Conservation (phyloP, 352 stramenopile genomes). For the Pythium periplocum region DNA sequence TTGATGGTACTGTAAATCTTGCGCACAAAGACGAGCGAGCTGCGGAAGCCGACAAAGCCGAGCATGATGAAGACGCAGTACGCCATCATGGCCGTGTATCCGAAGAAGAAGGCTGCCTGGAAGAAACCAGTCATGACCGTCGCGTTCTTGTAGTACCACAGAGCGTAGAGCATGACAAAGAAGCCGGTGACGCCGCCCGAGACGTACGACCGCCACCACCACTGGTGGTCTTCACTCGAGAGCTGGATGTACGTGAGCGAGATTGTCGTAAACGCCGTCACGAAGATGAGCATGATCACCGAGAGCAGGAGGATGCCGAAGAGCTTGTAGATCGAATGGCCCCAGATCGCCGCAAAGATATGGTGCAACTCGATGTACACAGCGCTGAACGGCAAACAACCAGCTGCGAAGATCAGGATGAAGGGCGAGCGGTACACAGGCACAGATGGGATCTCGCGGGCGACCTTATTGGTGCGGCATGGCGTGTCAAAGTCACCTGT, state of each 20-base stretch:
- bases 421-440: conserved; percentile 84
- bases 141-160: conserved; percentile 94
- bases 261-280: conserved; percentile 97
- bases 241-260: conserved; percentile 98
- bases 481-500: conserved; percentile 89
- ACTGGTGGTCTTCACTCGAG: conserved; percentile 94
- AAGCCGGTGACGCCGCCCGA: conserved; percentile 93
- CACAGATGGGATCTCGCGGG: conserved; percentile 90
- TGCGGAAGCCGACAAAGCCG: conserved; percentile 94
- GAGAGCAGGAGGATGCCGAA: conserved; percentile 97
- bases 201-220: conserved; percentile 96
- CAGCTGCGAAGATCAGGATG: conserved; percentile 90
- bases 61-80: conserved; percentile 98
- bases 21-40: conserved; percentile 93
- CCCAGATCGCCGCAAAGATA: conserved; percentile 98
- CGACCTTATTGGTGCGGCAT: conserved; percentile 95
- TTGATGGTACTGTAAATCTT: conserved; percentile 98
- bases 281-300: conserved; percentile 94
- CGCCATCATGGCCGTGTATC: conserved; percentile 96
- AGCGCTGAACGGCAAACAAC: conserved; percentile 95
- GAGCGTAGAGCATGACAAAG: conserved; percentile 95
- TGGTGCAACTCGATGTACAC: conserved; percentile 99
- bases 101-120: conserved; percentile 97
- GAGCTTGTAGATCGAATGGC: conserved; percentile 98
- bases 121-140: conserved; percentile 95